Base-by-base conservation (phyloP, 495 filamentous ascomycete species). In the Trichoderma gamsii region DNA sequence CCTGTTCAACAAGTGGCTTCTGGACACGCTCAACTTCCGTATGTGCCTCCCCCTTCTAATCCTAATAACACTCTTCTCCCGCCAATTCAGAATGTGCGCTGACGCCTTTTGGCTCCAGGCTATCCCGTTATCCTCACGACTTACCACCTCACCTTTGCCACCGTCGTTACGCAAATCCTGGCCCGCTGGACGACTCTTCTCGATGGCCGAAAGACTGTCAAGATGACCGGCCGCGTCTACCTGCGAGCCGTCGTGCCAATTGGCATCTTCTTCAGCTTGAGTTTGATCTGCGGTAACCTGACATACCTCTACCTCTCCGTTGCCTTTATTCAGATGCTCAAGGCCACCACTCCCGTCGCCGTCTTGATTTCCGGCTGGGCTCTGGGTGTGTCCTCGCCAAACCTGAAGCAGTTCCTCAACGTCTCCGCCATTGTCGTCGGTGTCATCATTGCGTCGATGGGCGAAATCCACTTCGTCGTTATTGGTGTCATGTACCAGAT, bases 1-100 rank as follows among this genome's bases (percentile, higher is more conserved):
- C 73, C 81, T 98, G 56, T 99, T 97, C 89, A 98, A 99, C 89
- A 99, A 99, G 86, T 94, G 91, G 86, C 93, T 99, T 71, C 85
- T 98, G 66, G 87, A 91, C 73, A 90, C 86, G 35, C 84, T 87
- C 71, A 81, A 89, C 65, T 99, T 97, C 83, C 82, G 92, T 95
- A 85, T 88, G 91, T 79, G 66, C 61, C 43, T 64, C 23, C 38
- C 32, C 70, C 56, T 68, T 67, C 38, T 11, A 29, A 29, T 4
- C 4, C n/a, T n/a, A n/a, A n/a, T 29, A 29, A 29, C 8, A 38
- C 35, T 38, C 35, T 38, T 38, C 35, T 65, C 21, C 35, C 8
- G 56, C 25, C 25, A 32, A 3, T 32, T 32, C 25, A 21, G 15
- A 25, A 15, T 61, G 25, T 32, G 56, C 29, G 56, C 56, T 61